Evolutionary conservation across 768 basidiomycete species (phyloP).

Genomic region (Agrocybe chaxingu): DNA sequence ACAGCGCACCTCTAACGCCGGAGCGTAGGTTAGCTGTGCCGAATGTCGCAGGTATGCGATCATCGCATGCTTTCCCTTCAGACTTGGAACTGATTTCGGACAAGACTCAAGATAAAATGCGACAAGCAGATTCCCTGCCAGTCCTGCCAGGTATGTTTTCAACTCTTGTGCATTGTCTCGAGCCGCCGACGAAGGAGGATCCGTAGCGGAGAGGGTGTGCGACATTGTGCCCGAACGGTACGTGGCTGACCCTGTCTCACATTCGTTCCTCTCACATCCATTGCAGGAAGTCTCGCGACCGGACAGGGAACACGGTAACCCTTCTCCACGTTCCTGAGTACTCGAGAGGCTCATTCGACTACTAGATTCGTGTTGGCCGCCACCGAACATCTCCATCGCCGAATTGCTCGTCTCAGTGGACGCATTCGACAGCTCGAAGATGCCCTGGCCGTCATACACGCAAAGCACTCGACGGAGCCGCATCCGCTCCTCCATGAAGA

Average conservation of each 20-base stretch:
- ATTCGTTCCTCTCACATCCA: background rate
- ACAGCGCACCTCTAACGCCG: background rate
- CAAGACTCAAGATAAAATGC: slow-evolving; percentile 75
- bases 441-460: slow-evolving; percentile 50
- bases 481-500: slow-evolving; percentile 63
- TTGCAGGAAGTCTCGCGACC: slow-evolving; percentile 67
- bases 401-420: slow-evolving; percentile 47
- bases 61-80: slow-evolving; percentile 30
- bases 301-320: slow-evolving; percentile 69
- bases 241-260: slow-evolving; percentile 13
- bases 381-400: slow-evolving; percentile 62
- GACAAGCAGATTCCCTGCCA: slow-evolving; percentile 81
- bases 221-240: slow-evolving; percentile 70
- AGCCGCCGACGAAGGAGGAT: background rate
- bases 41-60: slow-evolving; percentile 76
- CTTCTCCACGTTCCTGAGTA: background rate
- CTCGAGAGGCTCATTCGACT: background rate
- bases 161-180: slow-evolving; percentile 4
- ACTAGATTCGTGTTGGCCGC: slow-evolving; percentile 51
- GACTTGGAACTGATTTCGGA: slow-evolving; percentile 12
- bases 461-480: slow-evolving; percentile 45
- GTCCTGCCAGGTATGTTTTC: slow-evolving; percentile 57
- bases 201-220: slow-evolving; percentile 62
- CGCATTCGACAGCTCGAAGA: slow-evolving; percentile 62
- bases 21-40: slow-evolving; percentile 63